Base-by-base conservation (phyloP, 352 stramenopile genomes). In the Globisporangium emineosum region DNA sequence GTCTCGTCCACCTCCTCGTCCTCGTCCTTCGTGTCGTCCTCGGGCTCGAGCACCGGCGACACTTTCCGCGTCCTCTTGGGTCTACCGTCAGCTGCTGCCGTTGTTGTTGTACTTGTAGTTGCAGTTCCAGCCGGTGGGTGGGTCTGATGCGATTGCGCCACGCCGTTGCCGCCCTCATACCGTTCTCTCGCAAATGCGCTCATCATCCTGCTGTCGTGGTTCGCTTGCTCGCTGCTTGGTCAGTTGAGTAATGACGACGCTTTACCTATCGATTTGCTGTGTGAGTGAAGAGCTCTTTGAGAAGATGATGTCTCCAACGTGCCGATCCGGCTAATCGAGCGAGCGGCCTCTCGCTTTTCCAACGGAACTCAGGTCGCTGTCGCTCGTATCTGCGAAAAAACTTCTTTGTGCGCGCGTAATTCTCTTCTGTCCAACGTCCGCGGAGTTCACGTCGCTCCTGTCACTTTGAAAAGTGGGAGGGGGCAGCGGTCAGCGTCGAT, bases 1-100 rank as follows among this genome's bases (percentile, higher is more conserved):
- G 84, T 93, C 68, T 93, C 84, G 64, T 93, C 84, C 32, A 89
- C 74, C 45, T 93, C 83, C 19, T 88, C 81, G 15, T 91, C 79
- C 17, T 91, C 72, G 51, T 87, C 70, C 60, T 76, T 72, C 19
- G 69, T 73, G 54, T 64, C 64, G 43, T 72, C 66, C 43, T 83
- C 68, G 25, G 66, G 71, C 47, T 57, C 33, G 9, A 67, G 56
- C n/a, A 40, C 55, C 17, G 75, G 75, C n/a, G 78, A 70, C 66
- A 86, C 71, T 62, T 89, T 89, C 64, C 83, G 79, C 62, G 69
- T 57, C 64, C 73, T 65, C 65, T 63, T 80, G 42, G 17, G 17
- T 3, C 33, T 37, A 9, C 35, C 5, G 13, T 45, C 33, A 37
- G 65, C 60, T 52, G 33, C 23, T 1, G 15, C 3, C 54, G 43